These are phyloP conservation scores for Scedosporium apiospermum DNA, from an alignment of 2,329 filamentous ascomycete genomes.

Conservation along the genomic window DNA sequence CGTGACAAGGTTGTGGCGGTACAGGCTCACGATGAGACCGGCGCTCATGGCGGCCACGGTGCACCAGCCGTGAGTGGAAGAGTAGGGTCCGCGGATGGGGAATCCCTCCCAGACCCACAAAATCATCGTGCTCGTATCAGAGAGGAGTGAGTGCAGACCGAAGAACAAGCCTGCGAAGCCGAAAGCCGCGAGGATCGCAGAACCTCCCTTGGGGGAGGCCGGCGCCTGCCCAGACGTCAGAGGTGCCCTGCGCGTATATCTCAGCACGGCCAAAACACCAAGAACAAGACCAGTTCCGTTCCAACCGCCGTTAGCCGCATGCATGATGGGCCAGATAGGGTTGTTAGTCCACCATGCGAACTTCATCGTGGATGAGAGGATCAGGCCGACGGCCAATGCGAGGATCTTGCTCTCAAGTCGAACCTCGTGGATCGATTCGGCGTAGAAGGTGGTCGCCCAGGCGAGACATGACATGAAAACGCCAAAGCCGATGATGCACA, in stretches of 20 bases:
- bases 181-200: conserved; percentile 60
- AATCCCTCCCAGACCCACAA: conserved; percentile 97
- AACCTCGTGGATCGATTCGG: conserved; percentile 63
- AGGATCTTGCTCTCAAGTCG: conserved; percentile 75
- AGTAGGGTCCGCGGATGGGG: conserved; percentile 77
- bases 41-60: conserved; percentile 81
- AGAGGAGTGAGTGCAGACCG: conserved; percentile 81
- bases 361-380: conserved; percentile 80
- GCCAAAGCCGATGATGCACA: conserved; percentile 73
- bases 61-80: conserved; percentile 80
- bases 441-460: conserved; percentile 74
- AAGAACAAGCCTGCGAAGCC: conserved; percentile 82
- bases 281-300: conserved; percentile 75
- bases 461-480: conserved; percentile 72
- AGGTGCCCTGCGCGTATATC: conserved; percentile 62
- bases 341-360: conserved; percentile 94
- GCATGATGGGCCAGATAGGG: conserved; percentile 91
- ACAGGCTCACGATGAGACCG: conserved; percentile 69
- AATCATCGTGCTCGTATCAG: conserved; percentile 98
- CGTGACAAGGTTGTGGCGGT: conserved; percentile 57
- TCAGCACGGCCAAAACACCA: conserved; percentile 64
- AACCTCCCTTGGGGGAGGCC: conserved; percentile 44
- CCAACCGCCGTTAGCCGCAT: conserved; percentile 81
- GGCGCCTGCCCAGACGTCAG: conserved; percentile 27
- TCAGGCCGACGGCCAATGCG: conserved; percentile 71